Percentiles rank a stretch among this genome's conserved stretches.
Evolutionary conservation across 768 basidiomycete species (phyloP).

Genomic region (Pholiota microspora): DNA sequence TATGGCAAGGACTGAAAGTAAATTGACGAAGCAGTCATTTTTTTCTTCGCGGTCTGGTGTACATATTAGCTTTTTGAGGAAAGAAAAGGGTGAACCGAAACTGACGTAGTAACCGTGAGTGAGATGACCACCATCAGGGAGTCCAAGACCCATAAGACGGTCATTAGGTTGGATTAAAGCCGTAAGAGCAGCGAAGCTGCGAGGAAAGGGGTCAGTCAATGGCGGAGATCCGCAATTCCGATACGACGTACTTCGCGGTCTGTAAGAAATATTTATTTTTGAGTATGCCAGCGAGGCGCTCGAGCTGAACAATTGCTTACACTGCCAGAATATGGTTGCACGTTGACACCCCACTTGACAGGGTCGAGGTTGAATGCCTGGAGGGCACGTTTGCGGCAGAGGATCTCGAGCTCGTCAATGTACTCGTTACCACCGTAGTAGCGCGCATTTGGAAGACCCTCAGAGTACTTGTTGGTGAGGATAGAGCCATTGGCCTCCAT

Average conservation of each 20-base stretch:
- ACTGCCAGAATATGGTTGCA: conserved; percentile 96
- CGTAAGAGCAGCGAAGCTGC: conserved; percentile 93
- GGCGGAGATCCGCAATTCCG: conserved; percentile 9
- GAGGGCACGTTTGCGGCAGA: conserved; percentile 95
- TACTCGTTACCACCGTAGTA: conserved; percentile 99
- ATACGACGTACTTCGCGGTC: conserved; percentile 79
- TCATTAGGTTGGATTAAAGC: conserved; percentile 96
- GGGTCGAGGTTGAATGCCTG: conserved; percentile 95
- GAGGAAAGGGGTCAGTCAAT: conserved; percentile 15
- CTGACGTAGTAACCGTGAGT: conserved; percentile 96
- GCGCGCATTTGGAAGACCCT: conserved; percentile 95
- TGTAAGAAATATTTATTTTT: conserved; percentile 28
- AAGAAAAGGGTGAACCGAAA: conserved; percentile 11
- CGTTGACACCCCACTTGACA: conserved; percentile 95
- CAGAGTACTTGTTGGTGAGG: conserved; percentile 98
- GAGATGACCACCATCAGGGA: conserved; percentile 96
- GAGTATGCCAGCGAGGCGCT: conserved; percentile 11
- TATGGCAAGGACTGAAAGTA: conserved; percentile 99
- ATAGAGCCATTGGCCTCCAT: conserved; percentile 99
- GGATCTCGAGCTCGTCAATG: conserved; percentile 92
- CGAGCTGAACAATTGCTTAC: conserved; percentile 41
- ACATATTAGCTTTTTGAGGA: neutral
- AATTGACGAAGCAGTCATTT: conserved; percentile 99
- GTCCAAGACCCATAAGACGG: conserved; percentile 97
- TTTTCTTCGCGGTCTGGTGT: conserved; percentile 91